Evolutionary conservation across 768 basidiomycete species (phyloP).

Genomic region (Clitopilus passeckerianus): DNA sequence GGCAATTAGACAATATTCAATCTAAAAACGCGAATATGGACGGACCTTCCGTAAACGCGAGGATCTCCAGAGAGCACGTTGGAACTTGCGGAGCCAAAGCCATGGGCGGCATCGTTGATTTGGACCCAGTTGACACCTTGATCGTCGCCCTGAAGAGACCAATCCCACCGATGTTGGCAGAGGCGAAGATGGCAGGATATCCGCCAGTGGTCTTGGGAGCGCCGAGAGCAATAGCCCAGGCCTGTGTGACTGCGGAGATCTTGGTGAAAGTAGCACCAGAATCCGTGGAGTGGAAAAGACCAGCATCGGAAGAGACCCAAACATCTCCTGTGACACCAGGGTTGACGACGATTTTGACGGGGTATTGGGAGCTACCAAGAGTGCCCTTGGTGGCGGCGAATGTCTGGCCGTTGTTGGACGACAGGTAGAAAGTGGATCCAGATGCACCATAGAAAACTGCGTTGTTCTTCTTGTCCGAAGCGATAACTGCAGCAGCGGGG

Average conservation of each 20-base stretch:
- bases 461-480: slow-evolving; percentile 58
- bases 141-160: slow-evolving; percentile 56
- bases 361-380: slow-evolving; percentile 43
- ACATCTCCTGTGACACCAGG: slow-evolving; percentile 52
- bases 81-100: slow-evolving; percentile 46
- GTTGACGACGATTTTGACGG: slow-evolving; percentile 50
- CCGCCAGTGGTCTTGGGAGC: slow-evolving; percentile 41
- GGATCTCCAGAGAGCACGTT: slow-evolving; percentile 49
- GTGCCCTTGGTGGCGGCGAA: slow-evolving; percentile 34
- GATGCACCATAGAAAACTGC: slow-evolving; percentile 57
- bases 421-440: slow-evolving; percentile 53
- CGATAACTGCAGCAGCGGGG: slow-evolving; percentile 49
- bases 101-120: slow-evolving; percentile 54
- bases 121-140: slow-evolving; percentile 51
- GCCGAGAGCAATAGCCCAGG: slow-evolving; percentile 57
- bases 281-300: slow-evolving; percentile 54
- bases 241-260: slow-evolving; percentile 39
- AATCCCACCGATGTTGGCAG: slow-evolving; percentile 42
- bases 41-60: slow-evolving; percentile 50
- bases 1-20: neutral
- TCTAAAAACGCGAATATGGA: neutral
- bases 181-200: slow-evolving; percentile 52
- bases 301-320: slow-evolving; percentile 58
- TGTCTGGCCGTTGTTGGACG: slow-evolving; percentile 49
- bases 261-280: slow-evolving; percentile 44